Evolutionary conservation across 2,329 filamentous ascomycete genomes (phyloP).

Genomic region (Xylariaceae sp.): DNA sequence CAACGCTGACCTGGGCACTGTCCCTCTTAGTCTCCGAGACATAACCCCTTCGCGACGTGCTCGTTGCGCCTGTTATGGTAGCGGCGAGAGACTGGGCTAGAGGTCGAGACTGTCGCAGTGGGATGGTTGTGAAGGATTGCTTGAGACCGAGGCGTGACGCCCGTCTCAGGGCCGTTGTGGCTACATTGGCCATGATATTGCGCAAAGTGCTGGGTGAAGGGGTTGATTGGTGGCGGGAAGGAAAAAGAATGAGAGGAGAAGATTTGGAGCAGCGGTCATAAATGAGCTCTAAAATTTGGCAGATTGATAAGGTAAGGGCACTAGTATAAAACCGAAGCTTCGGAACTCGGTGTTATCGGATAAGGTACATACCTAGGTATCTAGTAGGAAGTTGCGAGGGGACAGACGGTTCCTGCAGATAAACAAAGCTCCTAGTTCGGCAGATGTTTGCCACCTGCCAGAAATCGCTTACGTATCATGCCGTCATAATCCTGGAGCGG

Average conservation of each 20-base stretch:
- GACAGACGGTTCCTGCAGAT: background rate
- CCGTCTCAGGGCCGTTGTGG: slow-evolving; percentile 68
- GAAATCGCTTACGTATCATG: slow-evolving; percentile 2
- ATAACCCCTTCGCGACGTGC: slow-evolving; percentile 54
- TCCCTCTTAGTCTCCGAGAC: slow-evolving; percentile 78
- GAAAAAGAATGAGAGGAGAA: slow-evolving; percentile 5
- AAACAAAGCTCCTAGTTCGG: background rate
- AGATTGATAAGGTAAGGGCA: slow-evolving; percentile 8
- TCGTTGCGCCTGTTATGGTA: slow-evolving; percentile 25
- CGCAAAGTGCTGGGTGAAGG: slow-evolving; percentile 9
- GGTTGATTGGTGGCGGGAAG: slow-evolving; percentile 9
- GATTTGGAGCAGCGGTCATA: background rate
- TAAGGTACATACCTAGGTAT: background rate
- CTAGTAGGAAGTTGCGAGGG: no score
- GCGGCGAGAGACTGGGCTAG: slow-evolving; percentile 32
- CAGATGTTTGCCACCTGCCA: slow-evolving; percentile 5
- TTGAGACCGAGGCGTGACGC: slow-evolving; percentile 55
- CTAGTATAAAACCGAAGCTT: slow-evolving; percentile 13
- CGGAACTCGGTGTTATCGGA: slow-evolving; percentile 18
- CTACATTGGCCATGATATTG: slow-evolving; percentile 55
- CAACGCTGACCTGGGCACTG: slow-evolving; percentile 72
- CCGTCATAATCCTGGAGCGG: slow-evolving; percentile 21
- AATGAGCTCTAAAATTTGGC: background rate
- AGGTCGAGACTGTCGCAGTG: slow-evolving; percentile 32
- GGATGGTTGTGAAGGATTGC: slow-evolving; percentile 34